phyloP scores from a whole-genome alignment of 2,329 filamentous ascomycete species.

The Aureobasidium sp. region DNA sequence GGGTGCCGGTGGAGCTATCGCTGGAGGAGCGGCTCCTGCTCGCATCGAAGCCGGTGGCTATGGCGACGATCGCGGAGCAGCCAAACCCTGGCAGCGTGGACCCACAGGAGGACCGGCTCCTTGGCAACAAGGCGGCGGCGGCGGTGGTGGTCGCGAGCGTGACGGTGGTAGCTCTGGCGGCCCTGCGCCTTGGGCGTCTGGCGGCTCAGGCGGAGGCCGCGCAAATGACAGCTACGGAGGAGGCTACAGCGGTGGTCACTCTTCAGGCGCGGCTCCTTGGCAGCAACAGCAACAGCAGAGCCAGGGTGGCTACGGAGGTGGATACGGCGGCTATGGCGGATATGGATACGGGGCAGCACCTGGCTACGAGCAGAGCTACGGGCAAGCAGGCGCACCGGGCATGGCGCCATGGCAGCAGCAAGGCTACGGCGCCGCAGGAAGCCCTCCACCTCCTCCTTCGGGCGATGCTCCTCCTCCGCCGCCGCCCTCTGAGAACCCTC shows the following conservation, averaged over 20 bases:
- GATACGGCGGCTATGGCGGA: constrained; percentile 17
- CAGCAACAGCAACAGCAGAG: constrained; percentile 21
- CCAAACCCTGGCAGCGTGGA: constrained; percentile 80
- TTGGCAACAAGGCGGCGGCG: constrained; percentile 21
- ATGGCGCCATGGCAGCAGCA: constrained; percentile 18
- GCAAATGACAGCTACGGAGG: constrained; percentile 22
- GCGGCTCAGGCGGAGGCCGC: constrained; percentile 18
- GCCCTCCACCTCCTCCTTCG: constrained; percentile 50
- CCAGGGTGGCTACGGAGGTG: constrained; percentile 20
- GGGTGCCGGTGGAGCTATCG: constrained; percentile 60
- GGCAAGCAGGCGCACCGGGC: constrained; percentile 25
- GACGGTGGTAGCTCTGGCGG: constrained; percentile 16
- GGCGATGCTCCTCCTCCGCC: constrained; percentile 49
- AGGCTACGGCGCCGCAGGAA: constrained; percentile 21
- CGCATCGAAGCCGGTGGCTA: constrained; percentile 70
- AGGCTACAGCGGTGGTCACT: constrained; percentile 17
- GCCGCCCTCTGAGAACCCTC: constrained; percentile 54
- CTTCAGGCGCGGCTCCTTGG: constrained; percentile 24
- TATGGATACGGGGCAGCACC: constrained; percentile 17
- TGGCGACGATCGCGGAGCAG: constrained; percentile 48
- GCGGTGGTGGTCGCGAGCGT: constrained; percentile 20
- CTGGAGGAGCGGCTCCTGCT: constrained; percentile 56
- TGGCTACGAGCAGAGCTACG: constrained; percentile 26
- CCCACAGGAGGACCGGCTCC: constrained; percentile 59
- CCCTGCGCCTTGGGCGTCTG: constrained; percentile 15